These are phyloP conservation scores for Mycena polygramma DNA, from an alignment of 768 basidiomycete species.

Conservation along the genomic window DNA sequence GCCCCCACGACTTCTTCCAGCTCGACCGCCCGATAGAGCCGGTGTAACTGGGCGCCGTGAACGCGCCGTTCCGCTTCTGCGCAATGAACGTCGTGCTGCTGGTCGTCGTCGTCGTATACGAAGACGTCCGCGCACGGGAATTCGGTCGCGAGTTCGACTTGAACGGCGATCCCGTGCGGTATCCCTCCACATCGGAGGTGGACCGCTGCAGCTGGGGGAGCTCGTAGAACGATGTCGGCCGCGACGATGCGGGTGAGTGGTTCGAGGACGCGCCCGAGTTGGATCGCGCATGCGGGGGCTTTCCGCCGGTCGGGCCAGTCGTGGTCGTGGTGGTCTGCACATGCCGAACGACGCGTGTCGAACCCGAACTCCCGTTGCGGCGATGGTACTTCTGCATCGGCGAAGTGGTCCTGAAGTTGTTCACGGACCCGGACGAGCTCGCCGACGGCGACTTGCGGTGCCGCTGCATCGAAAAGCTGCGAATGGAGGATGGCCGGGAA, in stretches of 20 bases:
- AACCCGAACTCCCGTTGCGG: constrained; percentile 84
- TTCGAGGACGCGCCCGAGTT: constrained; percentile 84
- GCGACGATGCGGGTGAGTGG: constrained; percentile 81
- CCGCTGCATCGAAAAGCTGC: constrained; percentile 76
- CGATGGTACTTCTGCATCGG: constrained; percentile 86
- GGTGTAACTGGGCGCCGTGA: constrained; percentile 59
- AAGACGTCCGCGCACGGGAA: constrained; percentile 61
- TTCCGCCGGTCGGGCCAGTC: constrained; percentile 31
- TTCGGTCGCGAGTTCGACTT: constrained; percentile 62
- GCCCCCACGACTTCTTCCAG: constrained; percentile 93
- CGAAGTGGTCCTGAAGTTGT: constrained; percentile 74
- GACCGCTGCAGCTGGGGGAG: constrained; percentile 40
- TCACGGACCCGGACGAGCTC: constrained; percentile 78
- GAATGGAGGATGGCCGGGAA: constrained; percentile 88
- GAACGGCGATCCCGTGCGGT: constrained; percentile 76
- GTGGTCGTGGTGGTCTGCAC: constrained; percentile 55
- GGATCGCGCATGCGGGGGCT: constrained; percentile 74
- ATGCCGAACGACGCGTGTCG: constrained; percentile 84
- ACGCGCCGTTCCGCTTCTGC: constrained; percentile 84
- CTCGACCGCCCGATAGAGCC: constrained; percentile 72
- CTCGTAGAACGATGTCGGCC: constrained; percentile 85
- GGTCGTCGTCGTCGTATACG: constrained; percentile 46
- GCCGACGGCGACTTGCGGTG: constrained; percentile 84
- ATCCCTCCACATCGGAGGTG: constrained; percentile 72
- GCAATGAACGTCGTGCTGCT: constrained; percentile 77